Percentiles rank a stretch among this genome's conserved stretches.
phyloP scores from a whole-genome alignment of 1,284 basidiomycete species.

The Fomitopsis betulina region DNA sequence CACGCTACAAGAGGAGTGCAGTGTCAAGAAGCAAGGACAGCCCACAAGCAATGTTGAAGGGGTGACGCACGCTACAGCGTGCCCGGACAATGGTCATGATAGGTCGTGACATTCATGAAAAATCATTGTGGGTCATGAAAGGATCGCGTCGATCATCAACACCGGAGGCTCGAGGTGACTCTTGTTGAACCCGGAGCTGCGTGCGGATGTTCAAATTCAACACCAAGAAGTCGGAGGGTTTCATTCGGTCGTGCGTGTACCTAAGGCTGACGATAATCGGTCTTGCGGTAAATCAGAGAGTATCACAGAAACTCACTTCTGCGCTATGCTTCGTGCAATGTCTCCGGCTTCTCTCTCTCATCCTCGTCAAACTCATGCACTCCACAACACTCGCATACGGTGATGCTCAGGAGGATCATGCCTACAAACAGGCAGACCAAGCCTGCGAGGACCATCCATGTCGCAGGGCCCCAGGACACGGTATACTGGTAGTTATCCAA shows the following conservation, averaged over 20 bases:
- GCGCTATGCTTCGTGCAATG: neutral
- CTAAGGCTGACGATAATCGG: no score
- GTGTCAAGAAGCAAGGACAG: neutral
- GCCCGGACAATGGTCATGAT: neutral
- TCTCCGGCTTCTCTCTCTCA: neutral
- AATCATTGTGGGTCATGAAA: neutral
- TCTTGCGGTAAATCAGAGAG: neutral
- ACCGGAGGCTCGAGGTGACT: neutral
- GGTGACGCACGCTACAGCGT: neutral
- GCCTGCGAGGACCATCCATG: slow-evolving; percentile 64
- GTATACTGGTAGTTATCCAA: slow-evolving; percentile 39
- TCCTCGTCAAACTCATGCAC: slow-evolving; percentile 12
- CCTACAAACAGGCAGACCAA: slow-evolving; percentile 54
- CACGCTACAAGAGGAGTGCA: neutral
- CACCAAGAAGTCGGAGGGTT: neutral
- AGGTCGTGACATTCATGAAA: neutral
- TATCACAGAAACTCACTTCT: neutral
- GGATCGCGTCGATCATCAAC: neutral
- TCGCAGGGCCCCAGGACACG: slow-evolving; percentile 58
- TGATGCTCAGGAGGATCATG: slow-evolving; percentile 53
- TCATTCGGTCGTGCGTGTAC: neutral
- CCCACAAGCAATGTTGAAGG: neutral
- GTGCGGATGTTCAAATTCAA: neutral
- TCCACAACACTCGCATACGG: slow-evolving; percentile 67
- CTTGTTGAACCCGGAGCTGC: neutral